Conservation (phyloP, 495 filamentous ascomycete species). For the Penicillium canariense region DNA sequence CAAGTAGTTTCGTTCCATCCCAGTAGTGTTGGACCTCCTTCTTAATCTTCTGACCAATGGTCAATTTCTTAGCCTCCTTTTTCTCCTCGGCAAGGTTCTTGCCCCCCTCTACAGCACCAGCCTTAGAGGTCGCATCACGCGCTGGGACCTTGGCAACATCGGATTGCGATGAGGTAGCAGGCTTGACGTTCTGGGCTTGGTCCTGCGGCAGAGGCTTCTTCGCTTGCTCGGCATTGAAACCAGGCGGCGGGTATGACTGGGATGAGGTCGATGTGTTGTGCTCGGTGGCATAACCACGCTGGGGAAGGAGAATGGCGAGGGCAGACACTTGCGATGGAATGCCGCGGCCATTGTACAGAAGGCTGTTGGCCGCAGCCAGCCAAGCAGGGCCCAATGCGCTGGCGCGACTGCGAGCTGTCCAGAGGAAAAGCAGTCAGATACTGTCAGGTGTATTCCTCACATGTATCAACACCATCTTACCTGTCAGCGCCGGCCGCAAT, state of each 20-base stretch:
- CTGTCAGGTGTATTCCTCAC: neutral
- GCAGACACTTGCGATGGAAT: slow-evolving; percentile 61
- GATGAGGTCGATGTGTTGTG: slow-evolving; percentile 58
- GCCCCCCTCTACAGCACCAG: slow-evolving; percentile 40
- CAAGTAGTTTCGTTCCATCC: slow-evolving; percentile 98
- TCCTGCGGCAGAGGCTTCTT: slow-evolving; percentile 75
- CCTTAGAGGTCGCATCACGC: slow-evolving; percentile 46
- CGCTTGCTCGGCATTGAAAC: slow-evolving; percentile 87
- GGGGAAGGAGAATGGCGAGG: slow-evolving; percentile 63
- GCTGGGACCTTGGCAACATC: slow-evolving; percentile 43
- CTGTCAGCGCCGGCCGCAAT: slow-evolving; percentile 33
- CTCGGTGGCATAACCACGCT: slow-evolving; percentile 68
- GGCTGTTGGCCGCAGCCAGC: slow-evolving; percentile 41
- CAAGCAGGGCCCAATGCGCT: slow-evolving; percentile 38
- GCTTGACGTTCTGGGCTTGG: slow-evolving; percentile 28
- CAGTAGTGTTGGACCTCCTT: slow-evolving; percentile 91
- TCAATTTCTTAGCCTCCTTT: slow-evolving; percentile 81
- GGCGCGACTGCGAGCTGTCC: slow-evolving; percentile 36
- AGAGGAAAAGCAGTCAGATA: slow-evolving; percentile 13
- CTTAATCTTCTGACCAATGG: slow-evolving; percentile 87
- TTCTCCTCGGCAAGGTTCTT: slow-evolving; percentile 63
- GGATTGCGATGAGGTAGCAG: slow-evolving; percentile 33
- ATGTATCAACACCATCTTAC: slow-evolving; percentile 19
- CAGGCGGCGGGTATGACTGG: slow-evolving; percentile 75
- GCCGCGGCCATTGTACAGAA: slow-evolving; percentile 55